Conservation (phyloP, 2,329 filamentous ascomycete genomes). For the Metarhizium humberi region DNA sequence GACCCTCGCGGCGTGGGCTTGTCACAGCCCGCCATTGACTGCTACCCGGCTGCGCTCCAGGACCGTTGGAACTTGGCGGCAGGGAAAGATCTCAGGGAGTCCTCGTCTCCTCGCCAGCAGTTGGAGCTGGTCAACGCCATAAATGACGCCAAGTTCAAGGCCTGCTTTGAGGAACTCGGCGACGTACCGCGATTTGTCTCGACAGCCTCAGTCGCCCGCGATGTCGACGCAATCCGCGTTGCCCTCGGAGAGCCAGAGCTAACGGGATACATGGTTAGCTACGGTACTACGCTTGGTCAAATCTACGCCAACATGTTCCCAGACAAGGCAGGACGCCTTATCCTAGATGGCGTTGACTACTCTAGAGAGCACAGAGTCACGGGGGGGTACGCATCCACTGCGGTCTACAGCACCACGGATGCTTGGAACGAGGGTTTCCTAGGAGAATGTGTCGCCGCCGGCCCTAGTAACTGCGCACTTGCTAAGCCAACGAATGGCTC, state of each 20-base stretch:
- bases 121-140: neutral
- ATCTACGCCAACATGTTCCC: conserved; percentile 41
- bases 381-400: conserved; percentile 10
- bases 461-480: too few relatives aligned
- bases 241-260: conserved; percentile 33
- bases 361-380: conserved; percentile 31
- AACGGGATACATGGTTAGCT: conserved; percentile 30
- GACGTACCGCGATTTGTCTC: conserved; percentile 34
- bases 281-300: conserved; percentile 32
- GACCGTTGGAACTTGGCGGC: too few relatives aligned
- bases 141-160: conserved; percentile 7
- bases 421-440: too few relatives aligned
- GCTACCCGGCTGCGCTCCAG: neutral
- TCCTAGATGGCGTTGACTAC: conserved; percentile 38
- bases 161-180: conserved; percentile 31
- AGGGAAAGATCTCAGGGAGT: too few relatives aligned
- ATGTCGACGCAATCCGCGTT: conserved; percentile 36
- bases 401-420: too few relatives aligned
- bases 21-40: neutral
- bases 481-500: too few relatives aligned
- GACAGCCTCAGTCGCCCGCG: conserved; percentile 34
- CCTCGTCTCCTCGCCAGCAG: neutral
- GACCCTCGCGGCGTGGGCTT: neutral
- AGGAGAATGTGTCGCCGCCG: too few relatives aligned
- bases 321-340: conserved; percentile 32